Percentiles rank a stretch among this genome's conserved stretches.
Evolutionary conservation across 768 basidiomycete species (phyloP).

Genomic region (Ramaria rubella): DNA sequence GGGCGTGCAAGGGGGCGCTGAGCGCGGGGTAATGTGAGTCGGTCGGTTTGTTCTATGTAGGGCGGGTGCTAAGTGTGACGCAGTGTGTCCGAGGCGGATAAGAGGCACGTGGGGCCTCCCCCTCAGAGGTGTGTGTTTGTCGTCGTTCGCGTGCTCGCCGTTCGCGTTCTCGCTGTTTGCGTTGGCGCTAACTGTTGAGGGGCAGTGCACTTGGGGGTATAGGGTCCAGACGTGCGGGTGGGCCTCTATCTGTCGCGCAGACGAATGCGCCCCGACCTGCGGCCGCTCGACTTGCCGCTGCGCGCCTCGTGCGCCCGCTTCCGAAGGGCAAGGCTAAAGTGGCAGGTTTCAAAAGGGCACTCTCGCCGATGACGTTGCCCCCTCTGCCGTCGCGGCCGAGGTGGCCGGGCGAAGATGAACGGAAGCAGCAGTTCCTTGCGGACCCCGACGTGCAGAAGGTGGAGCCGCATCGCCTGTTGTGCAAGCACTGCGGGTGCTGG

Average conservation of each 20-base stretch:
- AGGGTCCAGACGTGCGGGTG: no score
- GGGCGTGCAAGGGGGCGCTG: no score
- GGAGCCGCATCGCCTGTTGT: conserved; percentile 9
- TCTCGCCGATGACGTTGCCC: neutral
- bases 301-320: neutral
- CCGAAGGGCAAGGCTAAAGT: neutral
- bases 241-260: no score
- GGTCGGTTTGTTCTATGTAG: no score
- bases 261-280: neutral
- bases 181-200: neutral
- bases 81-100: no score
- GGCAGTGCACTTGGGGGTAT: no score
- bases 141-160: no score
- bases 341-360: neutral
- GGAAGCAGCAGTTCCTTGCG: conserved; percentile 7
- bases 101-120: no score
- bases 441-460: conserved; percentile 3
- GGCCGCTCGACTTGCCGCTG: neutral
- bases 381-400: conserved; percentile 8
- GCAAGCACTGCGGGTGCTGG: conserved; percentile 8
- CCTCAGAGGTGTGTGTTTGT: no score
- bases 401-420: conserved; percentile 11
- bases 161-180: no score
- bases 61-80: no score
- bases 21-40: no score